Evolutionary conservation across 2,329 filamentous ascomycete genomes (phyloP), one percentile per base, ranked within the genome.

Genomic region (Ophiostoma sp.): DNA sequence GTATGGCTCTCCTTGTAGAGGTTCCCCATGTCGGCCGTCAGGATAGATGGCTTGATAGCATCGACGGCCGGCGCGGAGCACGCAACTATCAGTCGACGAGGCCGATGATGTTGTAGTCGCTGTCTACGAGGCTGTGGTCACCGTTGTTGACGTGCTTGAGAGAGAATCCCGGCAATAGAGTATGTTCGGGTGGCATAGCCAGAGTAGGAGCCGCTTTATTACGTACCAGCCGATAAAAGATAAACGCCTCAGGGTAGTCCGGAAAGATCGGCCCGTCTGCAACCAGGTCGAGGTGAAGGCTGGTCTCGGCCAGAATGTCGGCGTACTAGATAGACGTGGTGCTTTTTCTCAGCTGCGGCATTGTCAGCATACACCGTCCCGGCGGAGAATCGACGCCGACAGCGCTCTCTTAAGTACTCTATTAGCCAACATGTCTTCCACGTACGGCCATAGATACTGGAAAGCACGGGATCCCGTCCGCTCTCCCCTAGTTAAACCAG

Each of bases 81-180:
- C 2, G 67, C 52, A 47, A 68, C 44, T 65, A 18, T 63, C 67
- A 68, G 67, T 68, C 67, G 36, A 68, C 66, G 40, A 66, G 18
- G 6, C 67, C 67, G 8, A 63, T 68, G 41, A 68, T 66, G 52
- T 18, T 42, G 52, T 27, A 68, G 27, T 62, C 27, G 27, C 44
- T 41, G n/a, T 68, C 52, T 42, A 68, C 67, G 0, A 69, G 55
- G 14, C 66, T 58, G 18, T 69, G 67, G 65, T 69, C 67, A 41
- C 67, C 67, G 58, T 69, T 64, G 67, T 69, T 64, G n/a, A 47
- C 38, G 27, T 69, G 67, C 18, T 64, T 66, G 18, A 69, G 58
- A 36, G 18, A 66, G n/a, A 69, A 69, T 14, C 12, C 12, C 16
- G 27, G 27, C 27, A 27, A 27, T 2, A 27, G 27, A 27, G 27